A percentile compares a stretch with the other conserved stretches of the same genome.
phyloP scores from a whole-genome alignment of 2,329 filamentous ascomycete species.

The Xylariaceae sp. region DNA sequence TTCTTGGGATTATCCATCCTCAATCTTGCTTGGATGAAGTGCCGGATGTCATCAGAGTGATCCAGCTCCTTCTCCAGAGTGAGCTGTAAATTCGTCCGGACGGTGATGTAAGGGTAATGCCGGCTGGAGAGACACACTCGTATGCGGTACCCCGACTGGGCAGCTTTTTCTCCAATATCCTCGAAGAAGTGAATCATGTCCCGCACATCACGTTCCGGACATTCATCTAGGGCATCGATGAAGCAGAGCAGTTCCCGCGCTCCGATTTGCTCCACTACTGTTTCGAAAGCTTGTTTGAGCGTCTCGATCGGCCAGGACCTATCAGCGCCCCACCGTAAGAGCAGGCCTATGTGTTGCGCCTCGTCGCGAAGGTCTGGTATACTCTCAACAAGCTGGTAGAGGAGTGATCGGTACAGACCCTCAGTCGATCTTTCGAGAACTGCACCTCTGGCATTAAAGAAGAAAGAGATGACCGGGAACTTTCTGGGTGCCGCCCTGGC shows the following conservation, averaged over 20 bases:
- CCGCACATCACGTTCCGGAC: slow-evolving; percentile 9
- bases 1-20: slow-evolving; percentile 9
- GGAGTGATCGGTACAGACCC: slow-evolving; percentile 7
- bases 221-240: slow-evolving; percentile 18
- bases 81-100: slow-evolving; percentile 18
- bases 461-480: slow-evolving; percentile 32
- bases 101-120: slow-evolving; percentile 36
- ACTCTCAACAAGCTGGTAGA: slow-evolving; percentile 3
- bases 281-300: slow-evolving; percentile 5
- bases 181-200: slow-evolving; percentile 13
- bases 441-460: slow-evolving; percentile 28
- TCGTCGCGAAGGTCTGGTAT: not conserved
- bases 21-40: slow-evolving; percentile 23
- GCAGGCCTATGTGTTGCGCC: too few relatives aligned
- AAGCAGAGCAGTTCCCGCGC: slow-evolving; percentile 7
- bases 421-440: slow-evolving; percentile 3
- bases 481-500: slow-evolving; percentile 10
- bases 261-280: slow-evolving; percentile 3
- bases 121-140: slow-evolving; percentile 21
- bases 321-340: too few relatives aligned
- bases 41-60: slow-evolving; percentile 18
- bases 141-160: not conserved
- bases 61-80: slow-evolving; percentile 18
- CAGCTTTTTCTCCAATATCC: slow-evolving; percentile 2
- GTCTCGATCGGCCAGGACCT: slow-evolving; percentile 7